Percentiles rank a stretch among this genome's conserved stretches.
phyloP scores from a whole-genome alignment of 2,329 filamentous ascomycete species.

The Penicillium vulpinum region DNA sequence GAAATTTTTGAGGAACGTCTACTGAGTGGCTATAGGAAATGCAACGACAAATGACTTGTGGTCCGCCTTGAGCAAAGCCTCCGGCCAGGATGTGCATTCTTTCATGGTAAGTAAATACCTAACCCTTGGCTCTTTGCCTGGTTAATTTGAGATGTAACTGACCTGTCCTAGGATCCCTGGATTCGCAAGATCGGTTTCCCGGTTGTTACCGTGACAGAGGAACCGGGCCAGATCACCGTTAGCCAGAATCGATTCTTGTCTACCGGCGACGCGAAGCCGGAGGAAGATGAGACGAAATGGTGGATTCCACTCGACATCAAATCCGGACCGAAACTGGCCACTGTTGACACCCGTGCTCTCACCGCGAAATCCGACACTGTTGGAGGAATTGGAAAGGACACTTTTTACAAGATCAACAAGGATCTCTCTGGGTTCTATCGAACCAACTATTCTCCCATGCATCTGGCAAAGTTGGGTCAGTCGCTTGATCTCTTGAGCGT shows the following conservation, averaged over 20 bases:
- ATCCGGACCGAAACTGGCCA: constrained; percentile 66
- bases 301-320: constrained; percentile 90
- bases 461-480: constrained; percentile 76
- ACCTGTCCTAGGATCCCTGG: constrained; percentile 65
- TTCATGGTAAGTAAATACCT: constrained; percentile 66
- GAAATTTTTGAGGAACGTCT: neutral
- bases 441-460: constrained; percentile 85
- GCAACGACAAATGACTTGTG: constrained; percentile 91
- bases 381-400: constrained; percentile 62
- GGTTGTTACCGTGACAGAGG: constrained; percentile 80
- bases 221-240: constrained; percentile 76
- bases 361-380: constrained; percentile 76
- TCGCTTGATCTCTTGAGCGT: constrained; percentile 74
- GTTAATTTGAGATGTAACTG: constrained; percentile 10
- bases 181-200: constrained; percentile 95
- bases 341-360: constrained; percentile 66
- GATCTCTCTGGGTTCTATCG: constrained; percentile 88
- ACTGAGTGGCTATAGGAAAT: constrained; percentile 51
- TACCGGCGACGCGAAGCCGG: constrained; percentile 83
- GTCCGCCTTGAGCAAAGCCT: constrained; percentile 82
- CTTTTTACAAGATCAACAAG: constrained; percentile 93
- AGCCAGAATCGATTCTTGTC: constrained; percentile 88
- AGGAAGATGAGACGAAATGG: constrained; percentile 91
- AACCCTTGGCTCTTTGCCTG: neutral
- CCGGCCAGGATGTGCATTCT: constrained; percentile 77